phyloP scores from a whole-genome alignment of 1,284 basidiomycete species.

The Amylostereum chailletii region DNA sequence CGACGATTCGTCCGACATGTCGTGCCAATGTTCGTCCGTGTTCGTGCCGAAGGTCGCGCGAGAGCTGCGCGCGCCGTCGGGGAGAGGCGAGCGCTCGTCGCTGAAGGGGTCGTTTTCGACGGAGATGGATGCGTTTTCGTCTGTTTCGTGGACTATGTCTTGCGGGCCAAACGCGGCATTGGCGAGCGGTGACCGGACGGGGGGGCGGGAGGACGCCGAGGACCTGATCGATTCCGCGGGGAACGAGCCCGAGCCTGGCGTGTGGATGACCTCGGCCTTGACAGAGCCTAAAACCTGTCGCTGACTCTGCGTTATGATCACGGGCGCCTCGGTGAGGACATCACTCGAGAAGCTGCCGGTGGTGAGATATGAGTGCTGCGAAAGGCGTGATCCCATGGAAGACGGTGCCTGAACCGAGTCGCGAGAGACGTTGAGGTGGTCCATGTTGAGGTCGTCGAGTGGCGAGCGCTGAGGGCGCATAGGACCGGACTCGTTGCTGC shows the following conservation, averaged over 20 bases:
- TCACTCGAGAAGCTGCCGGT: conserved; percentile 69
- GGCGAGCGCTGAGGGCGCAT: conserved; percentile 54
- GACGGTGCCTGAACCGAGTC: conserved; percentile 35
- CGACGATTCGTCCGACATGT: conserved; percentile 6
- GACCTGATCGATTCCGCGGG: conserved; percentile 24
- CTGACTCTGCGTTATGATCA: conserved; percentile 69
- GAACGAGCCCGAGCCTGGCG: conserved; percentile 32
- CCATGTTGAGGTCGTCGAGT: conserved; percentile 51
- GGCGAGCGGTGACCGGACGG: conserved; percentile 58
- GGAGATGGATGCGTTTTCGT: conserved; percentile 32
- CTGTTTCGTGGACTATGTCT: conserved; percentile 47
- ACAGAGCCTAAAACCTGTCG: conserved; percentile 63
- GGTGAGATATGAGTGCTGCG: conserved; percentile 63
- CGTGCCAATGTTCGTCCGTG: conserved; percentile 8
- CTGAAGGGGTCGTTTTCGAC: conserved; percentile 50
- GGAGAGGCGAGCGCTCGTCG: conserved; percentile 41
- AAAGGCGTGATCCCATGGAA: conserved; percentile 41
- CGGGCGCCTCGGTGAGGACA: conserved; percentile 69
- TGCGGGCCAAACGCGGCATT: conserved; percentile 63
- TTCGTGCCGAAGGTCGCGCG: conserved; percentile 29
- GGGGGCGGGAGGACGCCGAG: conserved; percentile 35
- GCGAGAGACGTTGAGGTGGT: conserved; percentile 51
- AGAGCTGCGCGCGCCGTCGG: conserved; percentile 14
- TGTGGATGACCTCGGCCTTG: conserved; percentile 69
- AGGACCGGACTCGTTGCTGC: conserved; percentile 20